Evolutionary conservation across 164 flowering plant species (phyloP).

Genomic region (Warburgia ugandensis): DNA sequence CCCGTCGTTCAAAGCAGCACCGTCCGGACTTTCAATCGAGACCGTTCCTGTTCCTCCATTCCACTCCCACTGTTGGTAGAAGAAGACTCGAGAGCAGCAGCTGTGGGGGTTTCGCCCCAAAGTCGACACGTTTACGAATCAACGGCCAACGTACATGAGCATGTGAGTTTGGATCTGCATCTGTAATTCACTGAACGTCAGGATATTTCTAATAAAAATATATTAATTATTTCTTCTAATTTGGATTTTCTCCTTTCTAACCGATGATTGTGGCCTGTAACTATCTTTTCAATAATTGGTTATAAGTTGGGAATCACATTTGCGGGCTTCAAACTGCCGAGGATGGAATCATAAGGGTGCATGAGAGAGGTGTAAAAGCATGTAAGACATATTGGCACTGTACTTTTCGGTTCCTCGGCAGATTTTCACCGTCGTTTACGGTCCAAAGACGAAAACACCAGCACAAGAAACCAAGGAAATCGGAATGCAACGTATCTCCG

Average conservation of each 20-base stretch:
- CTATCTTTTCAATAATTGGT: not conserved
- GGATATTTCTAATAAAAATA: not conserved
- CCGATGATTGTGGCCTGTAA: not conserved
- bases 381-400: not conserved
- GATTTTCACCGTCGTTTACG: not conserved
- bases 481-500: too few relatives aligned
- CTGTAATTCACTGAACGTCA: conserved; percentile 30
- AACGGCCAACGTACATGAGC: conserved; percentile 43
- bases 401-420: not conserved
- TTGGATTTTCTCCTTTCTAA: not conserved
- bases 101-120: conserved; percentile 14
- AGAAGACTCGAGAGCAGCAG: conserved; percentile 22
- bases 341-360: too few relatives aligned
- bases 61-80: conserved; percentile 10
- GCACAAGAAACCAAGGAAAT: too few relatives aligned
- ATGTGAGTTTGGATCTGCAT: conserved; percentile 93
- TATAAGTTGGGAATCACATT: too few relatives aligned
- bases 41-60: conserved; percentile 10
- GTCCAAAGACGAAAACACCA: not conserved
- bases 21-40: conserved; percentile 15
- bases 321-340: too few relatives aligned
- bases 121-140: conserved; percentile 28
- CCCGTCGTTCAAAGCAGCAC: conserved; percentile 29
- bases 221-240: not conserved
- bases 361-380: not conserved